Conservation (phyloP, 371 early-diverging fungal species). For the Agmasoma carcini region DNA sequence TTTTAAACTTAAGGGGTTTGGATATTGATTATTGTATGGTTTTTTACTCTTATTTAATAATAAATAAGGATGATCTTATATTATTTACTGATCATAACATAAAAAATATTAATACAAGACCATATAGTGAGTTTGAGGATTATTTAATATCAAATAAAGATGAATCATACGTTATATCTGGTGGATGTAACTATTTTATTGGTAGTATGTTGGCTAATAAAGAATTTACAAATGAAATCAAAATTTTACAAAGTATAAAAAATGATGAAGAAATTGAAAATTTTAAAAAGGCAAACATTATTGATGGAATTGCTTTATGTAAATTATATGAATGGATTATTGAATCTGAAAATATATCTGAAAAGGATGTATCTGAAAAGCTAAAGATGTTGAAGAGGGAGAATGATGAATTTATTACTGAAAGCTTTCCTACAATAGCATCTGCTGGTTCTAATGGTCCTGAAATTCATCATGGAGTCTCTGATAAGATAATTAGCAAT, state of each 20-base stretch:
- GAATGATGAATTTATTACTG: conserved; percentile 55
- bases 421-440: conserved; percentile 89
- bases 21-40: conserved; percentile 90
- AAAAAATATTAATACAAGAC: conserved; percentile 48
- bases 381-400: conserved; percentile 59
- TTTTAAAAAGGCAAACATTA: conserved; percentile 72
- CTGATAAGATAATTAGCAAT: conserved; percentile 58
- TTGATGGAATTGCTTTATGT: conserved; percentile 75
- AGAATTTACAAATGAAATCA: conserved; percentile 21
- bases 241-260: conserved; percentile 56
- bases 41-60: conserved; percentile 73
- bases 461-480: conserved; percentile 89
- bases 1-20: conserved; percentile 85
- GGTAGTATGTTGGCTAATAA: no score
- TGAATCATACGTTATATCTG: no score
- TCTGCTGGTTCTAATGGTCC: conserved; percentile 83
- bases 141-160: no score
- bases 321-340: conserved; percentile 81
- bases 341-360: conserved; percentile 55
- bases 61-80: conserved; percentile 58
- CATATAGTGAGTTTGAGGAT: conserved; percentile 36
- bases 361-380: conserved; percentile 64
- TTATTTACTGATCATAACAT: conserved; percentile 70
- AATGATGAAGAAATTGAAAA: conserved; percentile 75
- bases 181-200: no score